These are phyloP conservation scores for Abortiporus biennis DNA, from an alignment of 1,284 basidiomycete genomes.

Conservation along the genomic window DNA sequence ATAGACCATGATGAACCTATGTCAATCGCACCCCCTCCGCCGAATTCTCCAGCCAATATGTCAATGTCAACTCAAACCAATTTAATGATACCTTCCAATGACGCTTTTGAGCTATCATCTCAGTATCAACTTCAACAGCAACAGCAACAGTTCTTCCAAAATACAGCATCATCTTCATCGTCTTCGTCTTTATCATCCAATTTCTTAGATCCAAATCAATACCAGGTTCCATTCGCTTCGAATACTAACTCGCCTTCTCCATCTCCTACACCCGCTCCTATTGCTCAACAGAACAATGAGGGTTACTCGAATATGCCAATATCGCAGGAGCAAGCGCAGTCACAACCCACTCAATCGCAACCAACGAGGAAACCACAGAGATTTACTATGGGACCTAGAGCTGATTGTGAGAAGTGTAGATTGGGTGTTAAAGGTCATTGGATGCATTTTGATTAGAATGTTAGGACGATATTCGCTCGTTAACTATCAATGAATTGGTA, in stretches of 20 bases:
- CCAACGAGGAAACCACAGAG: constrained; percentile 24
- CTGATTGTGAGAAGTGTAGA: constrained; percentile 67
- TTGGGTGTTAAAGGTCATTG: constrained; percentile 65
- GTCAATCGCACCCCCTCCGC: constrained; percentile 3
- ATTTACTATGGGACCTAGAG: constrained; percentile 68
- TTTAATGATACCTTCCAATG: too few species aligned
- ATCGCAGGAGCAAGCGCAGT: too few species aligned
- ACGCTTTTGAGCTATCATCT: too few species aligned
- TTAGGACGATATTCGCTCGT: too few species aligned
- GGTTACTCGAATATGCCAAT: too few species aligned
- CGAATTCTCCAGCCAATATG: constrained; percentile 4
- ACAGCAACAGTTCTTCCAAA: too few species aligned
- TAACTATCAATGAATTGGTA: too few species aligned
- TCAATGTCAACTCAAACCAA: neutral
- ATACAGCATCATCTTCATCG: too few species aligned
- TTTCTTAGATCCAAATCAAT: neutral
- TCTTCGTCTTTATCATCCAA: neutral
- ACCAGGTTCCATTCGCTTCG: neutral
- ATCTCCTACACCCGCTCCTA: too few species aligned
- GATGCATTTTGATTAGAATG: constrained; percentile 61
- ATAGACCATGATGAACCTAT: constrained; percentile 5
- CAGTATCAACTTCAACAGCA: too few species aligned
- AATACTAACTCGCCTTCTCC: neutral
- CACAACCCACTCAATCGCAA: neutral
- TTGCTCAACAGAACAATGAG: too few species aligned